Percentiles rank a stretch among this genome's conserved stretches.
Evolutionary conservation across 139 green algal species (phyloP).

Genomic region (Chlorella ohadii): DNA sequence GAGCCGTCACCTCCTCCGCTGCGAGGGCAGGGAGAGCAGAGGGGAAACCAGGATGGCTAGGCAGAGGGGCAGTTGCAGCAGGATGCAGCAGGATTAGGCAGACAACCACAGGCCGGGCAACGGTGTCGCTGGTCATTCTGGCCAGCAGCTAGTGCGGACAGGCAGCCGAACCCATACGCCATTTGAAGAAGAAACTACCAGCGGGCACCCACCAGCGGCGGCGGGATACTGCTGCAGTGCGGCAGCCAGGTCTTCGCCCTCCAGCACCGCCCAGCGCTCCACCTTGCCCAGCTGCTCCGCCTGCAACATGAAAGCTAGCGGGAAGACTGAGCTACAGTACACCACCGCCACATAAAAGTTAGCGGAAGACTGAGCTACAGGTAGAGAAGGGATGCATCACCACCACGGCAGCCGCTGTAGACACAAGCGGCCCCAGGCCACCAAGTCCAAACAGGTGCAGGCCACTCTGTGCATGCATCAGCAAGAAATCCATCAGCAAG

Average conservation of each 20-base stretch:
- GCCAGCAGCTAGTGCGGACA: neutral
- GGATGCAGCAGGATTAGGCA: neutral
- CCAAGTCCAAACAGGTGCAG: no score
- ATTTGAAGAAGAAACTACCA: neutral
- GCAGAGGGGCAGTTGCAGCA: no score
- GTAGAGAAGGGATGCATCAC: no score
- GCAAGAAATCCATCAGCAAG: neutral
- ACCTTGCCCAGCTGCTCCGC: slow-evolving; percentile 24
- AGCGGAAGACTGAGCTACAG: no score
- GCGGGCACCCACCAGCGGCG: no score
- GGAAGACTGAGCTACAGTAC: no score
- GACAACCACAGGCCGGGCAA: neutral
- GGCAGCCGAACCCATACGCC: neutral
- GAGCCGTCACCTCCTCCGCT: slow-evolving; percentile 12
- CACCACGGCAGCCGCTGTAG: no score
- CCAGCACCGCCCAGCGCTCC: slow-evolving; percentile 33
- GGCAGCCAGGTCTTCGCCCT: slow-evolving; percentile 16
- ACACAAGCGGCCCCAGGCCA: no score
- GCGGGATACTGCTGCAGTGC: slow-evolving; percentile 11
- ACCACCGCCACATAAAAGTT: no score
- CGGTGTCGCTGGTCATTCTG: no score
- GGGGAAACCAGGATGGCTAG: neutral
- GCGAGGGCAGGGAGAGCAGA: neutral
- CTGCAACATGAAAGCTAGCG: neutral
- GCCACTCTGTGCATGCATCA: no score